Evolutionary conservation across 1,139 yeast genomes (phyloP), one percentile per base, ranked within the genome.

Genomic region (Geotrichum fermentans): DNA sequence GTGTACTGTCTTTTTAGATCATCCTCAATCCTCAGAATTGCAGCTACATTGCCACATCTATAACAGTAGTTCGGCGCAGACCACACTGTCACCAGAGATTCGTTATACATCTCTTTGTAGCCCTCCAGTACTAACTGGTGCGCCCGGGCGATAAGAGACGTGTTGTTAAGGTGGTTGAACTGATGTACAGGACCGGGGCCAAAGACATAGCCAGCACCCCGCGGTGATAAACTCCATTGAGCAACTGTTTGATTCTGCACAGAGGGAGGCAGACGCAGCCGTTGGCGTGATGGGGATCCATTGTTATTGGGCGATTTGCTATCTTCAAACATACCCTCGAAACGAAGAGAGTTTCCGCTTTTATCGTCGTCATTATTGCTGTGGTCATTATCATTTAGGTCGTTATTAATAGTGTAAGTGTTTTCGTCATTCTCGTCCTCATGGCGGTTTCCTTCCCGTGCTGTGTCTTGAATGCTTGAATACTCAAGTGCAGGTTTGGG

Each of bases 61-160:
- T 89, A 89, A 69, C 97, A 89, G 67, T 89, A 89, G 64, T 89
- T 89, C 16, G 97, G 97, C 20, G 97, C 97, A 16, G 83, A 82
- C 89, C 86, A 90, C 57, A 89, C 96, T 0, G 97, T 89, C 20
- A 89, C 96, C 51, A 89, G 77, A 30, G 86, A 85, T 34, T 84
- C 86, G 58, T 85, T 87, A 61, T 88, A 89, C 75, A 87, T 83
- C 65, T 88, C 95, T 58, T 87, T 76, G 69, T 83, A 85, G 8
- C 98, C 98, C 64, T 92, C 97, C 94, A 92, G 84, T 8, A 90
- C 97, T 67, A 92, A 76, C 70, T 92, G 98, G 70, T 92, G 98
- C 1, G 98, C 98, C 61, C 98, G 79, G 2, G 97, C 97, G 55
- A 92, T 88, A 60, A 92, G 74, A 51, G 89, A 81, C 47, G 95